A percentile compares a stretch with the other conserved stretches of the same genome.
phyloP scores from a whole-genome alignment of 805 yeast genomes.

The Teunomyces stri region DNA sequence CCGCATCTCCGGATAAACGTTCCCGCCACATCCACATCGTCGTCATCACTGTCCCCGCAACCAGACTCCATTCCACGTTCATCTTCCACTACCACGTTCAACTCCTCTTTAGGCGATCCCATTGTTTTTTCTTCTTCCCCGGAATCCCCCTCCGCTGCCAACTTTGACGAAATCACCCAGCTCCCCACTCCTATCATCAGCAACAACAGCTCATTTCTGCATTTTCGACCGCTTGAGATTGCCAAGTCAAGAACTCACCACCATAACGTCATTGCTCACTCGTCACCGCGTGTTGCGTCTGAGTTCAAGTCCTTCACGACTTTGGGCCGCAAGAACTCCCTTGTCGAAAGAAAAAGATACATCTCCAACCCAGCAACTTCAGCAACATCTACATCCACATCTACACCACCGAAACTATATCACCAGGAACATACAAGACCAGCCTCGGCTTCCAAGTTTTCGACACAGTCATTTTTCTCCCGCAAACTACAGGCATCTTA shows the following conservation, averaged over 20 bases:
- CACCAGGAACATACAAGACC: background rate
- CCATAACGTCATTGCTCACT: background rate
- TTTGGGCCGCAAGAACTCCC: conserved; percentile 17
- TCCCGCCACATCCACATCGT: background rate
- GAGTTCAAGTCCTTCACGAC: conserved; percentile 32
- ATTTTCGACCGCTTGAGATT: conserved; percentile 3
- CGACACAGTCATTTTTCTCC: conserved; percentile 9
- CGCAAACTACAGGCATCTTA: conserved; percentile 8
- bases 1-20: conserved; percentile 1
- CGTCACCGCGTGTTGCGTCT: conserved; percentile 29
- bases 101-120: conserved; percentile 5
- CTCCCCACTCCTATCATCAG: conserved; percentile 44
- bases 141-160: conserved; percentile 11
- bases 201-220: conserved; percentile 3
- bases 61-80: background rate
- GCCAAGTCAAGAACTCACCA: conserved; percentile 5
- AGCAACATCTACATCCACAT: conserved; percentile 5
- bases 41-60: background rate
- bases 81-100: background rate
- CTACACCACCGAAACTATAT: conserved; percentile 3
- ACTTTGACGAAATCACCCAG: conserved; percentile 36
- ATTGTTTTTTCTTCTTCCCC: conserved; percentile 6
- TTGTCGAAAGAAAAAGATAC: conserved; percentile 18
- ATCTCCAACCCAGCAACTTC: conserved; percentile 20
- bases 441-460: conserved; percentile 3